These are phyloP conservation scores for Xylariomycetidae sp. DNA, from an alignment of 2,329 filamentous ascomycete genomes.

Conservation along the genomic window DNA sequence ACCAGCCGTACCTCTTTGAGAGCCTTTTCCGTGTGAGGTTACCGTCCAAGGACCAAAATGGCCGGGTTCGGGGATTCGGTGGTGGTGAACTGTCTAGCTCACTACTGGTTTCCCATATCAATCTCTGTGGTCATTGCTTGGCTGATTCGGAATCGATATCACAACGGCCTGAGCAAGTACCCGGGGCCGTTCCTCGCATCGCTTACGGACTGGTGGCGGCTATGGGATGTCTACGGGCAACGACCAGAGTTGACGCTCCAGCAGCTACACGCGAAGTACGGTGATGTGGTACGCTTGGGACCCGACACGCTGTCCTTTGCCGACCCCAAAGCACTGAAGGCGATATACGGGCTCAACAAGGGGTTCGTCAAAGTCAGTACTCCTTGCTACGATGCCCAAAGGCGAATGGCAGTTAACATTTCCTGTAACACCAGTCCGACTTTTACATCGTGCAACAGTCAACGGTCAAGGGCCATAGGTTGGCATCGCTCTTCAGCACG, in stretches of 20 bases:
- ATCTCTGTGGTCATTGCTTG: constrained; percentile 30
- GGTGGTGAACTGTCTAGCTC: constrained; percentile 26
- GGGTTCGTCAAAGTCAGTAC: constrained; percentile 64
- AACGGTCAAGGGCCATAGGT: constrained; percentile 58
- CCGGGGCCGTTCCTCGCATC: constrained; percentile 66
- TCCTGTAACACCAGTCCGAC: constrained; percentile 55
- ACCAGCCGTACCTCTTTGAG: too few relatives aligned
- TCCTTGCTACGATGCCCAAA: background rate
- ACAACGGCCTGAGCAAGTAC: constrained; percentile 60
- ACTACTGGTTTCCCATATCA: constrained; percentile 38
- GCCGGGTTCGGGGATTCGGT: constrained; percentile 18
- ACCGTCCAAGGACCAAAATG: too few relatives aligned
- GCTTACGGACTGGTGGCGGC: constrained; percentile 67
- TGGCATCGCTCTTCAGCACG: constrained; percentile 71
- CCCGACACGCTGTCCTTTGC: constrained; percentile 71
- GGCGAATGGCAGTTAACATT: too few relatives aligned
- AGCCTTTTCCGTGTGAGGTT: too few relatives aligned
- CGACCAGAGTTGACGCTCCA: constrained; percentile 63
- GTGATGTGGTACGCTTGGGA: constrained; percentile 67
- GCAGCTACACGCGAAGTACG: constrained; percentile 62
- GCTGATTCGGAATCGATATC: constrained; percentile 42
- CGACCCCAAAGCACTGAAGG: constrained; percentile 65
- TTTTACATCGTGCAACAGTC: constrained; percentile 78
- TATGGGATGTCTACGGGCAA: constrained; percentile 60
- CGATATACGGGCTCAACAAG: constrained; percentile 78